Evolutionary conservation across 1,284 basidiomycete genomes (phyloP).

Genomic region (Phellinidium pouzarii): DNA sequence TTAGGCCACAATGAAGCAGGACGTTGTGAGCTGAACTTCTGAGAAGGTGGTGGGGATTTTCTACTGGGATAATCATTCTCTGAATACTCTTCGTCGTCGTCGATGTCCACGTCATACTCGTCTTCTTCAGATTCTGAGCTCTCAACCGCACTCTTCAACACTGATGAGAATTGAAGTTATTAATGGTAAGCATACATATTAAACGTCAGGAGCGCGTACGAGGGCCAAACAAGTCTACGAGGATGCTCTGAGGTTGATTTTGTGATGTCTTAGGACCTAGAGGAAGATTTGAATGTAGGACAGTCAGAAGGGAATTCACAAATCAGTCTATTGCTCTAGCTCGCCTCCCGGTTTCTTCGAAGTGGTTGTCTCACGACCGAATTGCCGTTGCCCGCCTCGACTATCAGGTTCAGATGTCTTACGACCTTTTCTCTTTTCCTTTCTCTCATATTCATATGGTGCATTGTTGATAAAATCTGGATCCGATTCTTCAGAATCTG

Average conservation of each 20-base stretch:
- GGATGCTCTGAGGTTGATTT: constrained; percentile 20
- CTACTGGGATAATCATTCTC: constrained; percentile 16
- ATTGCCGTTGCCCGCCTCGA: neutral
- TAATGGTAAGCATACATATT: neutral
- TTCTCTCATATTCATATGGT: constrained; percentile 18
- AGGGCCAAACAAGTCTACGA: constrained; percentile 22
- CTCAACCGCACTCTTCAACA: constrained; percentile 1
- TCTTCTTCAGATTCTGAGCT: constrained; percentile 10
- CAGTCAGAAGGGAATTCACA: neutral
- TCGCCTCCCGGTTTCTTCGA: neutral
- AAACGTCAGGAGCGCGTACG: neutral
- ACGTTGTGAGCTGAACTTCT: neutral
- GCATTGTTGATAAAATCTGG: constrained; percentile 22
- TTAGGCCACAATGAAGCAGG: neutral
- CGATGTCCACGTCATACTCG: constrained; percentile 13
- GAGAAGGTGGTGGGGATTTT: constrained; percentile 13
- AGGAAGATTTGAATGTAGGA: no score
- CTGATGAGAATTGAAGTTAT: neutral
- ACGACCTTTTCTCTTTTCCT: constrained; percentile 7
- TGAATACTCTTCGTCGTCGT: constrained; percentile 18
- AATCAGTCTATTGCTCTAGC: neutral
- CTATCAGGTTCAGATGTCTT: neutral
- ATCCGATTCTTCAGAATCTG: constrained; percentile 22
- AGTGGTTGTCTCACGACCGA: neutral
- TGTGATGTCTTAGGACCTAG: constrained; percentile 2